Evolutionary conservation across 2,329 filamentous ascomycete species (phyloP), one percentile per base, ranked within the genome.

Genomic region (Xylaria polymorpha): DNA sequence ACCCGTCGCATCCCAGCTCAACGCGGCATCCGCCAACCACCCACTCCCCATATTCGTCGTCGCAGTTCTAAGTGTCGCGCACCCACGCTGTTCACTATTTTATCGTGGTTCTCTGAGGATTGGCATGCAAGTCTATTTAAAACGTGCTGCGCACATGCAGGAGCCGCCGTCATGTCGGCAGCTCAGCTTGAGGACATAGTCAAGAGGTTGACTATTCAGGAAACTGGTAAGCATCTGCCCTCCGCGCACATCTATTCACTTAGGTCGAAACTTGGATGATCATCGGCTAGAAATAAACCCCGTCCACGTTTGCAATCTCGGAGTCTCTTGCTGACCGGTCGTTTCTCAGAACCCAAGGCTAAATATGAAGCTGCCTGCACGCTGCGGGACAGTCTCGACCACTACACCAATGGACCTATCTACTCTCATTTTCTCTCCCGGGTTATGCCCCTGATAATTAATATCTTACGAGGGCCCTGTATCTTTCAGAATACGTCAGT

Each of bases 401-500:
- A 94, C 77, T 97, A 96, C 83, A 94, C 92, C 64, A 89, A 88
- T 76, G 91, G 92, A 62, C 86, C 88, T 64, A 90, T 90, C 75
- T 99, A 98, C 80, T 82, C 88, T 35, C 85, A 88, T 60, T 98
- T 99, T 79, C 86, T 99, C 69, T 89, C 93, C 78, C 93, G 93
- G 81, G 86, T 98, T 76, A 92, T 98, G 83, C 96, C 96, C 46
- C 89, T 97, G 41, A 96, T 98, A 82, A 88, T 96, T 78, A 90
- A 88, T 79, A 93, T 97, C 63, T 84, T 99, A 61, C 91, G 91
- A 77, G 93, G 94, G 64, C 90, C 92, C 77, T 94, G 94, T 46
- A 92, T 97, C 72, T 98, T 99, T 79, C 91, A 95, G 75, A 97
- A 93, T 80, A 93, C 91, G 76, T 97, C 94, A 1, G 87, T 90